Percentiles rank a stretch among this genome's conserved stretches.
Evolutionary conservation across 1,284 basidiomycete genomes (phyloP).

Genomic region (Cystobasidium slooffiae): DNA sequence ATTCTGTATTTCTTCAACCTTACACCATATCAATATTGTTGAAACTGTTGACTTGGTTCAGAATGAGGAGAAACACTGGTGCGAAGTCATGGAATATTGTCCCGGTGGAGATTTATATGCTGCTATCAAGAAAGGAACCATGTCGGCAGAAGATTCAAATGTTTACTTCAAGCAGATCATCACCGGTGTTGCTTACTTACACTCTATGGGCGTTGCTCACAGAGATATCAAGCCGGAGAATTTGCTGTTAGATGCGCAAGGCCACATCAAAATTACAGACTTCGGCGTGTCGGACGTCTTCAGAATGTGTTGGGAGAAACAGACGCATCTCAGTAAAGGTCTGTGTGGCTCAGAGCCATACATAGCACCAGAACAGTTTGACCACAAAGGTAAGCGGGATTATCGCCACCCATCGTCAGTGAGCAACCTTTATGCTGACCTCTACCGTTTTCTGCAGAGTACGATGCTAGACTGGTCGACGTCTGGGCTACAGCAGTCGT

Average conservation of each 20-base stretch:
- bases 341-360: slow-evolving; percentile 97
- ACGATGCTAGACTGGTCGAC: slow-evolving; percentile 95
- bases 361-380: slow-evolving; percentile 96
- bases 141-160: slow-evolving; percentile 92
- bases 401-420: neutral
- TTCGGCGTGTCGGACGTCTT: slow-evolving; percentile 99
- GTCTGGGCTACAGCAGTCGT: slow-evolving; percentile 97
- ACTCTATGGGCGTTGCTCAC: slow-evolving; percentile 95
- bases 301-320: slow-evolving; percentile 95
- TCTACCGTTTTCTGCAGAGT: slow-evolving; percentile 65
- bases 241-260: slow-evolving; percentile 86
- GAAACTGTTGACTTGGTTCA: slow-evolving; percentile 99
- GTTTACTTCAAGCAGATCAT: slow-evolving; percentile 98
- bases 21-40: slow-evolving; percentile 95
- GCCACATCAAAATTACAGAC: slow-evolving; percentile 98
- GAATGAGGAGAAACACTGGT: slow-evolving; percentile 95
- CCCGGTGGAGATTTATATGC: slow-evolving; percentile 96
- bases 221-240: slow-evolving; percentile 99
- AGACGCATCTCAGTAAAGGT: slow-evolving; percentile 94
- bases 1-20: slow-evolving; percentile 97
- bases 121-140: slow-evolving; percentile 95
- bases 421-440: slow-evolving; percentile 51
- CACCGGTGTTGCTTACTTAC: slow-evolving; percentile 83
- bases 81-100: slow-evolving; percentile 99
- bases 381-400: slow-evolving; percentile 81